Conservation (phyloP, 75 land plant species). For the Cupressus sempervirens region DNA sequence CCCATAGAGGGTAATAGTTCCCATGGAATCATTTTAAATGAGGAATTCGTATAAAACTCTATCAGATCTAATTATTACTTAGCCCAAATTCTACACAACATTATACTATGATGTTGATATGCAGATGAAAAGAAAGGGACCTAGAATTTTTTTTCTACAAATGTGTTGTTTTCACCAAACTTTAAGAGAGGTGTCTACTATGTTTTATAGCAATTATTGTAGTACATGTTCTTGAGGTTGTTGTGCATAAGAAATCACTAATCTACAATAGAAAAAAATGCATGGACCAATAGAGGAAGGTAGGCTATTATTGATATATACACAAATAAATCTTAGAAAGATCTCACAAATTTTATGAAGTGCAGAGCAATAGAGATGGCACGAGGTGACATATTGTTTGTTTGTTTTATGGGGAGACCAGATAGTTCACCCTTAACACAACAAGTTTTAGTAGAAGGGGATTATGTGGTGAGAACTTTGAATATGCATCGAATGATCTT, state of each 20-base stretch:
- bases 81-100: too few relatives aligned
- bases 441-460: conserved; percentile 5
- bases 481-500: conserved; percentile 23
- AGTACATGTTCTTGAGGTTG: conserved; percentile 5
- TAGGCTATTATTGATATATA: neutral
- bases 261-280: conserved; percentile 3
- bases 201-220: too few relatives aligned
- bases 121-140: too few relatives aligned
- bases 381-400: neutral
- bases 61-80: too few relatives aligned
- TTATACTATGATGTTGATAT: too few relatives aligned
- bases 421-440: neutral
- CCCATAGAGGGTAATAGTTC: too few relatives aligned
- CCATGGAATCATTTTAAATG: too few relatives aligned
- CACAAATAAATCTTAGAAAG: conserved; percentile 1
- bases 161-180: too few relatives aligned
- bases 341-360: neutral
- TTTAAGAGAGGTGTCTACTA: too few relatives aligned
- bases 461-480: conserved; percentile 4
- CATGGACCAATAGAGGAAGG: conserved; percentile 14
- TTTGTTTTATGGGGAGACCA: conserved; percentile 8
- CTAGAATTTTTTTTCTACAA: too few relatives aligned
- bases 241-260: neutral
- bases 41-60: too few relatives aligned
- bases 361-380: conserved; percentile 13